Evolutionary conservation across 371 early-diverging fungal species (phyloP), one percentile per base, ranked within the genome.

Genomic region (Syncephalastrum contaminatum): DNA sequence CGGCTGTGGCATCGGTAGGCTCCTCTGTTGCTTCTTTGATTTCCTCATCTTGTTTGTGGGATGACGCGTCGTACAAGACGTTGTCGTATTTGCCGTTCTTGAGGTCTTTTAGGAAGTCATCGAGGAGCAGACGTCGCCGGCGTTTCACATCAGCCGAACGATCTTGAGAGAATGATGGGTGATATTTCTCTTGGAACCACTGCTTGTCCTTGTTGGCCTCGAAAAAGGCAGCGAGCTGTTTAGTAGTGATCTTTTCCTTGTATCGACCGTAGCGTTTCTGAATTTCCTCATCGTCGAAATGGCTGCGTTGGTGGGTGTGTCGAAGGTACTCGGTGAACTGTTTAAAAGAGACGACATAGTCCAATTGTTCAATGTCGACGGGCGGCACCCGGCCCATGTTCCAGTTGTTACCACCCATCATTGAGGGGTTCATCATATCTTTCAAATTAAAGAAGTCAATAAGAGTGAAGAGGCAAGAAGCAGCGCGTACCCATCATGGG

Each of bases 161-260:
- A n/a, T 74, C 62, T 42, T 57, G 57, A 12, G 87, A 79, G 4
- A 73, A 63, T 16, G 70, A 82, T 1, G 94, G 93, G 62, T 94
- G 91, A 63, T 95, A 96, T 64, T 91, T 90, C 70, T 95, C 95
- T 36, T 80, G 69, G 70, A 95, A 96, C 97, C 97, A 96, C 51
- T 93, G 94, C 40, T 88, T 88, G 5, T 87, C 83, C 58, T 89
- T 90, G 70, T 95, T 92, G 21, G 73, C 76, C 1, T 73, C 77
- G 65, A 89, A 94, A 66, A 94, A 94, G 22, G 77, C 75, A 44
- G 80, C 70, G 47, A 88, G 70, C 45, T 88, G 86, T 30, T 84
- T 84, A 48, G 81, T 73, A 18, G 77, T 77, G 51, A 84, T 88
- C 30, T 88, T 83, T 53, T 92, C 91, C 55, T 87, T 88, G 68